A percentile compares a stretch with the other conserved stretches of the same genome.
Conservation (phyloP, 768 basidiomycete genomes). For the Chlorophyllum brunneum region DNA sequence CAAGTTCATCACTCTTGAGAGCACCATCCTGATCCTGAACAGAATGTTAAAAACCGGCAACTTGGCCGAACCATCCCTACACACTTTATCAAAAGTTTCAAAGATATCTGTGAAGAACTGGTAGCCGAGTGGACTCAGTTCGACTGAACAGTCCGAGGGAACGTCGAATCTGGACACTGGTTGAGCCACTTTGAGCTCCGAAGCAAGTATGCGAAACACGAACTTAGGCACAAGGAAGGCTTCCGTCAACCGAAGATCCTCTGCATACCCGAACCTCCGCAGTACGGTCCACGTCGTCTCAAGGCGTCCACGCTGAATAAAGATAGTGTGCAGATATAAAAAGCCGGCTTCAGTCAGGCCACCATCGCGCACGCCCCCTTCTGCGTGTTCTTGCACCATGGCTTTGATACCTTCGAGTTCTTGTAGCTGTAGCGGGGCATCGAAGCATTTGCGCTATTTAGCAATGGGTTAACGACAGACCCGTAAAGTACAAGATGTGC, state of each 20-base stretch:
- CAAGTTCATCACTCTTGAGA: slow-evolving; percentile 75
- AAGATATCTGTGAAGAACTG: slow-evolving; percentile 98
- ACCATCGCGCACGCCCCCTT: slow-evolving; percentile 67
- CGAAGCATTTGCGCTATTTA: slow-evolving; percentile 87
- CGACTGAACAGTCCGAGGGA: slow-evolving; percentile 89
- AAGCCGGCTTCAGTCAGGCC: slow-evolving; percentile 93
- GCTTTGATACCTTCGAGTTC: slow-evolving; percentile 97
- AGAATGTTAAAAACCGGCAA: background rate
- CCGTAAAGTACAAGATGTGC: background rate
- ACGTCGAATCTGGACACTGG: slow-evolving; percentile 75
- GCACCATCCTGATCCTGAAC: slow-evolving; percentile 92
- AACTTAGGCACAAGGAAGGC: slow-evolving; percentile 87
- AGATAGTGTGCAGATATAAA: slow-evolving; percentile 91
- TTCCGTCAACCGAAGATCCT: slow-evolving; percentile 87
- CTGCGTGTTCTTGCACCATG: slow-evolving; percentile 79
- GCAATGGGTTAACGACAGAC: slow-evolving; percentile 10
- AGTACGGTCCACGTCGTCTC: slow-evolving; percentile 99
- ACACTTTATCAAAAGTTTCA: slow-evolving; percentile 89
- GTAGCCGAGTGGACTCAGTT: slow-evolving; percentile 90
- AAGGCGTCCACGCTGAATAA: slow-evolving; percentile 91
- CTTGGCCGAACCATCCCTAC: background rate
- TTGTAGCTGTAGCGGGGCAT: slow-evolving; percentile 84
- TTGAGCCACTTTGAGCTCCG: background rate
- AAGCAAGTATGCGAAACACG: slow-evolving; percentile 24
- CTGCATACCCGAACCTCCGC: slow-evolving; percentile 92